Conservation (phyloP, 2,329 filamentous ascomycete genomes). For the Clarireedia sp. region DNA sequence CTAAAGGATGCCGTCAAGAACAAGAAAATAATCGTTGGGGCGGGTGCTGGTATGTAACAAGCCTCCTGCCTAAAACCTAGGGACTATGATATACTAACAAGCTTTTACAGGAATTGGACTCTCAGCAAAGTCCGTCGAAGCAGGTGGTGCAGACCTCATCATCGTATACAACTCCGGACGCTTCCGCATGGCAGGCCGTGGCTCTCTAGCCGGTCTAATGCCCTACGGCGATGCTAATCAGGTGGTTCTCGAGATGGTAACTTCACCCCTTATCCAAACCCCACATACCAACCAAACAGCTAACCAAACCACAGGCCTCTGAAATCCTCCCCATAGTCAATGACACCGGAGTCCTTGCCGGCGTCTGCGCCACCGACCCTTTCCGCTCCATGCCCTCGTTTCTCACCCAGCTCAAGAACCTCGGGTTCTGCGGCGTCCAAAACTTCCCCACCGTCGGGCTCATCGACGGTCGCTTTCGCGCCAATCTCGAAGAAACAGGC, state of each 20-base stretch:
- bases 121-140: slow-evolving; percentile 62
- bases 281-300: neutral
- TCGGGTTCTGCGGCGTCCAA: slow-evolving; percentile 63
- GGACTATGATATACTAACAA: neutral
- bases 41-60: slow-evolving; percentile 45
- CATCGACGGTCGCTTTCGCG: slow-evolving; percentile 60
- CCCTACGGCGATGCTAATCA: slow-evolving; percentile 65
- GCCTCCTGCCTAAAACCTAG: neutral
- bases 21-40: slow-evolving; percentile 56
- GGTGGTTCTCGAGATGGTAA: slow-evolving; percentile 57
- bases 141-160: slow-evolving; percentile 60
- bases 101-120: slow-evolving; percentile 50
- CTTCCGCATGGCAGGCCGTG: slow-evolving; percentile 65
- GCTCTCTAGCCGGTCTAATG: slow-evolving; percentile 62
- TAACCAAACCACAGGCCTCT: slow-evolving; percentile 33
- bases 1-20: slow-evolving; percentile 47
- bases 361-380: slow-evolving; percentile 64
- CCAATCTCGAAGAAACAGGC: slow-evolving; percentile 62
- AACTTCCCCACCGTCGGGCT: slow-evolving; percentile 69
- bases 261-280: too few species aligned
- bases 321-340: slow-evolving; percentile 60
- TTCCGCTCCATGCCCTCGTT: slow-evolving; percentile 56
- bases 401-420: slow-evolving; percentile 47
- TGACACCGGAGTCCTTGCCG: slow-evolving; percentile 58
- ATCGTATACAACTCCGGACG: slow-evolving; percentile 66